A percentile compares a stretch with the other conserved stretches of the same genome.
These are phyloP conservation scores for Cladosporium oxysporum DNA, from an alignment of 2,329 filamentous ascomycete species.

Conservation along the genomic window DNA sequence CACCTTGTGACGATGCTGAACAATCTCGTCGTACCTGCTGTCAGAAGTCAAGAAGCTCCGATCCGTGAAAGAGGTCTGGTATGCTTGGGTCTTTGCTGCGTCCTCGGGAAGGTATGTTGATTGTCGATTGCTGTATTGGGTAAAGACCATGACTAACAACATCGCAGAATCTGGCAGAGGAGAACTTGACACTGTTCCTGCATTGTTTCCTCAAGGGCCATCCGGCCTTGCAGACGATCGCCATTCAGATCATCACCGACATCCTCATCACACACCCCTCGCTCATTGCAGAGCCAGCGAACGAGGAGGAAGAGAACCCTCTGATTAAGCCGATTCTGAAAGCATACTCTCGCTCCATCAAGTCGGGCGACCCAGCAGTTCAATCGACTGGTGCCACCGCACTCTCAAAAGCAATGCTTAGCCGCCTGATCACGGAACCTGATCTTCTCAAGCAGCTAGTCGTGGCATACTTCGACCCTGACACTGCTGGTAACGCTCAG, in stretches of 20 bases:
- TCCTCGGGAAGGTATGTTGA: conserved; percentile 72
- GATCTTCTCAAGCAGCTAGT: conserved; percentile 80
- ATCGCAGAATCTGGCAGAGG: conserved; percentile 16
- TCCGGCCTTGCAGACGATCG: conserved; percentile 82
- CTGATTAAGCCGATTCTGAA: conserved; percentile 70
- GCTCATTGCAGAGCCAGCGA: conserved; percentile 62
- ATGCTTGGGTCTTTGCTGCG: conserved; percentile 85
- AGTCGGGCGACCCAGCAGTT: conserved; percentile 70
- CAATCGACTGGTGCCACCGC: conserved; percentile 80
- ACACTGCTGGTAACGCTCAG: conserved; percentile 75
- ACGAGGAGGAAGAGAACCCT: conserved; percentile 45
- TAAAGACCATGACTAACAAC: conserved; percentile 18
- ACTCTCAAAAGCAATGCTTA: conserved; percentile 82
- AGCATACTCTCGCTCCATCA: conserved; percentile 80
- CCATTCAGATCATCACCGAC: conserved; percentile 88
- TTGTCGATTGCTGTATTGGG: background rate
- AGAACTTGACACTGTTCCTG: conserved; percentile 61
- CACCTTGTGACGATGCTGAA: conserved; percentile 98
- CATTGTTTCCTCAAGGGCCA: conserved; percentile 96
- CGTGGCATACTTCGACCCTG: conserved; percentile 82
- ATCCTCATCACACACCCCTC: conserved; percentile 87
- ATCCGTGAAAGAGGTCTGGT: conserved; percentile 88
- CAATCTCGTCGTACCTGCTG: conserved; percentile 92
- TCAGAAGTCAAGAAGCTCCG: conserved; percentile 87
- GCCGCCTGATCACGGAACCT: conserved; percentile 71